Evolutionary conservation across 2,329 filamentous ascomycete species (phyloP).

Genomic region (Apiospora saccharicola): DNA sequence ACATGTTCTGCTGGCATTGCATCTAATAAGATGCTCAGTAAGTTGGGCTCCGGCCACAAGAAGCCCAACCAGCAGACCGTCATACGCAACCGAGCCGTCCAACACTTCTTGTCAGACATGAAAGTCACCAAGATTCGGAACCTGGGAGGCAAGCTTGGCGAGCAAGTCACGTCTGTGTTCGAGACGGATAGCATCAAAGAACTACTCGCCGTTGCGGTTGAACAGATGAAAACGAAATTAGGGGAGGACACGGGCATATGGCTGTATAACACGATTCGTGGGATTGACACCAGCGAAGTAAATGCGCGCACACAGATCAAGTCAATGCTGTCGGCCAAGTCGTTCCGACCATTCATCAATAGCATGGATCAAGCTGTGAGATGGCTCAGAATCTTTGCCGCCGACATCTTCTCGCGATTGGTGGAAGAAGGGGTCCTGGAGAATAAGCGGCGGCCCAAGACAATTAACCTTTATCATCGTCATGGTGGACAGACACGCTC

Average conservation of each 20-base stretch:
- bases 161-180: constrained; percentile 83
- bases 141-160: constrained; percentile 92
- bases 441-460: constrained; percentile 84
- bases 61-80: constrained; percentile 96
- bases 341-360: constrained; percentile 85
- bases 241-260: constrained; percentile 86
- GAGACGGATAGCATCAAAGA: constrained; percentile 81
- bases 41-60: constrained; percentile 88
- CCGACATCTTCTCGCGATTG: constrained; percentile 88
- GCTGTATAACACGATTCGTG: constrained; percentile 85
- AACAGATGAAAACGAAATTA: constrained; percentile 78
- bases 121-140: constrained; percentile 96
- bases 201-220: constrained; percentile 73
- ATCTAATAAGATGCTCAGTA: constrained; percentile 93
- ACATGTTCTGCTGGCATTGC: constrained; percentile 92
- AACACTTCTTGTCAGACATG: constrained; percentile 81
- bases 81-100: constrained; percentile 84
- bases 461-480: constrained; percentile 84
- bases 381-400: constrained; percentile 91
- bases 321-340: constrained; percentile 96
- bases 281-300: constrained; percentile 87
- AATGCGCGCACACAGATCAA: constrained; percentile 93
- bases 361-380: constrained; percentile 77
- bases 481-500: constrained; percentile 78
- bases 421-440: constrained; percentile 91